These are phyloP conservation scores for Salvia rosmarinus DNA, from an alignment of 257 asterid species.

Conservation along the genomic window DNA sequence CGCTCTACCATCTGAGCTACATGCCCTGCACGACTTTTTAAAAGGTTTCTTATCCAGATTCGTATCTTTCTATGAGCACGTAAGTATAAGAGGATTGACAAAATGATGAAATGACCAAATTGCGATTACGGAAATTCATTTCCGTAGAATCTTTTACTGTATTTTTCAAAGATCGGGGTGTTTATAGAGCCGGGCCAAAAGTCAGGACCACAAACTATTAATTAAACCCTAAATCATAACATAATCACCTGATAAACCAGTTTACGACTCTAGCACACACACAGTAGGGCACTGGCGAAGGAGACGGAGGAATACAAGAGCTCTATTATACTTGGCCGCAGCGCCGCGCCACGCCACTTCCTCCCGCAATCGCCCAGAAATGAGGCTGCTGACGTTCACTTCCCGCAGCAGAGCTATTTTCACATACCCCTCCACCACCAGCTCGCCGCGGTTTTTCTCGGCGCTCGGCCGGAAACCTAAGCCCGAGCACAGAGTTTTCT, in stretches of 20 bases:
- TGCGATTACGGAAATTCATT: no score
- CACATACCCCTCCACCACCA: conserved; percentile 27
- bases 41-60: no score
- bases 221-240: no score
- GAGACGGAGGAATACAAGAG: background rate
- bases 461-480: conserved; percentile 31
- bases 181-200: no score
- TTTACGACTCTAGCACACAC: background rate
- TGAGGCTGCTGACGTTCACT: conserved; percentile 41
- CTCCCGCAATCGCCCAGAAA: conserved; percentile 22
- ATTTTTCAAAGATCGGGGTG: no score
- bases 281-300: background rate
- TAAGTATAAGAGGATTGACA: no score
- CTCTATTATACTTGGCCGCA: background rate
- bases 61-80: no score
- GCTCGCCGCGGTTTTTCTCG: conserved; percentile 33
- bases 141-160: no score
- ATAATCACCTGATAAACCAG: no score
- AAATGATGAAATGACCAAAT: no score
- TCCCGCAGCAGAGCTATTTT: conserved; percentile 40
- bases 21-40: no score
- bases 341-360: conserved; percentile 5
- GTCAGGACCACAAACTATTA: no score
- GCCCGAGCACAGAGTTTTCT: conserved; percentile 19
- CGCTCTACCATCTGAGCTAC: conserved; percentile 99